Base-by-base conservation (phyloP, 2,329 filamentous ascomycete species). In the Colletotrichum sp. region DNA sequence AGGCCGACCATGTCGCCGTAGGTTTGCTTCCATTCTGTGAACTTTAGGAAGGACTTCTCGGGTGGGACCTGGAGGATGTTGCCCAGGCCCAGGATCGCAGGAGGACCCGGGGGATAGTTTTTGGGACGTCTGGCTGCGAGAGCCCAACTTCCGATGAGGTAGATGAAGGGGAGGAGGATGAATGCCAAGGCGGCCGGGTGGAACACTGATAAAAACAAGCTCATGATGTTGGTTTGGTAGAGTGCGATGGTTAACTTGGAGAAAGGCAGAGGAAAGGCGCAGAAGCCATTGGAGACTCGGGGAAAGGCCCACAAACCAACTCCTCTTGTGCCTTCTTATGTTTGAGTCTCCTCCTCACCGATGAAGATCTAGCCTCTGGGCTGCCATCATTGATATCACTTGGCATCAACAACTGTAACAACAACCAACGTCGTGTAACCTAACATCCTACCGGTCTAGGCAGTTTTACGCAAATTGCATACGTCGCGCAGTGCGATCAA, bases 1-100 rank as follows among this genome's bases (percentile, higher is more conserved):
- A 85, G 69, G 13, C 80, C 80, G 27, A 84, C 70, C 11, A 86
- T 81, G 2, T 82, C 81, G 2, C 85, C 85, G 76, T 86, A 85
- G 5, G 74, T 77, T 12, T 80, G 68, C 12, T 79, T 79, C 82
- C 85, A 87, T 68, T 81, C 80, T 44, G 84, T 78, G 62, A 82
- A 83, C 13, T 78, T 71, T 19, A 81, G 55, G 30, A 80, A 82
- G 27, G 80, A 72, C 39, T 81, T 80, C 2, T 76, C 70, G 2
- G 77, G 65, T 9, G 81, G 81, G 27, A 83, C 78, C 3, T 82
- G 79, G 19, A 77, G 77, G 22, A 81, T 74, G 39, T 83, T 83
- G 3, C 82, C 82, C 6, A 82, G 62, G 32, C 80, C 77, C 5
- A 79, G 78, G 8, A 73, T 8, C 0, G 78, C 76, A 2, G 80